A percentile compares a stretch with the other conserved stretches of the same genome.
Conservation (phyloP, 1,284 basidiomycete genomes). For the Entoloma clypeatum region DNA sequence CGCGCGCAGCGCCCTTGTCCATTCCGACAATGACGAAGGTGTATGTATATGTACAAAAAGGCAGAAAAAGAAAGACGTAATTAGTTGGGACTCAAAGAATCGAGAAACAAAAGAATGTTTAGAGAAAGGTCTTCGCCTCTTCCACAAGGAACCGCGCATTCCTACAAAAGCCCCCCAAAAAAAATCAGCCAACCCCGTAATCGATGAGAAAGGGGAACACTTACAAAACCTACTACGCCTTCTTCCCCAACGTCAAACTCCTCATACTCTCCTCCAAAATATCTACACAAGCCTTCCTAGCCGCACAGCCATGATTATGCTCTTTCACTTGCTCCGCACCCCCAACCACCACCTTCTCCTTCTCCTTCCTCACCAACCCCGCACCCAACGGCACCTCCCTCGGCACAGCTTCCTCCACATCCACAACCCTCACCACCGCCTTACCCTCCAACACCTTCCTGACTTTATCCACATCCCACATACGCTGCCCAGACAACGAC, state of each 20-base stretch:
- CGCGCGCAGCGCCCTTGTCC: too few species aligned
- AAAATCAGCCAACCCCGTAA: too few species aligned
- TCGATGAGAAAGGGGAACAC: too few species aligned
- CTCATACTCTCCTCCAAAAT: constrained; percentile 63
- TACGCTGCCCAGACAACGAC: constrained; percentile 10
- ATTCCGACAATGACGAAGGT: too few species aligned
- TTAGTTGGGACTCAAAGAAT: too few species aligned
- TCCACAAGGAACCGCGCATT: too few species aligned
- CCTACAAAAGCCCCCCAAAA: too few species aligned
- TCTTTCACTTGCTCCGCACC: constrained; percentile 16
- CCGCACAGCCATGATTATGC: constrained; percentile 7
- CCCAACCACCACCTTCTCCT: constrained; percentile 12
- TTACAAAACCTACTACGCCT: too few species aligned
- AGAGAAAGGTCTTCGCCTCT: too few species aligned
- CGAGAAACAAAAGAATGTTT: too few species aligned
- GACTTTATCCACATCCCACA: constrained; percentile 74
- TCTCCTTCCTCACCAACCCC: neutral
- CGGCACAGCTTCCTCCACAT: constrained; percentile 37
- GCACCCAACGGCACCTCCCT: constrained; percentile 3
- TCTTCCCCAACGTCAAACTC: constrained; percentile 54
- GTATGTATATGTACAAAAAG: too few species aligned
- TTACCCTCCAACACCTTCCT: constrained; percentile 71
- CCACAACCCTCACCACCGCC: constrained; percentile 70
- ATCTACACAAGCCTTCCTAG: constrained; percentile 28
- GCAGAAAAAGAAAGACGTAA: too few species aligned